Conservation (phyloP, 345 rosid genomes). For the Clarkia xantiana region DNA sequence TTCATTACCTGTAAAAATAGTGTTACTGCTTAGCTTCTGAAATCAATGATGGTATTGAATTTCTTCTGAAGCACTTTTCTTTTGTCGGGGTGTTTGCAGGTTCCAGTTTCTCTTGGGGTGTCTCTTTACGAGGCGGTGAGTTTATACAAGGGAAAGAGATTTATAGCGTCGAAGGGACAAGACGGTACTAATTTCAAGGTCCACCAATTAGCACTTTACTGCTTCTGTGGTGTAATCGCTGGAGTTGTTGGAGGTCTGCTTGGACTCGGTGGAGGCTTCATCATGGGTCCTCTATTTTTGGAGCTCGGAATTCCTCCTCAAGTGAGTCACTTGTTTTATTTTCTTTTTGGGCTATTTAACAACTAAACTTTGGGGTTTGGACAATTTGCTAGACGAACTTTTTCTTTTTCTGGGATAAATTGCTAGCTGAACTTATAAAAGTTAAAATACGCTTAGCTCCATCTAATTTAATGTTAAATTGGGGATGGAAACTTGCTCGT, state of each 20-base stretch:
- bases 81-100: conserved; percentile 13
- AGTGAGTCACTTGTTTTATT: conserved; percentile 13
- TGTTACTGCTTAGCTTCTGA: too few species aligned
- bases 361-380: too few species aligned
- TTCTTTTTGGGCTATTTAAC: too few species aligned
- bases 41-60: too few species aligned
- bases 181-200: conserved; percentile 20
- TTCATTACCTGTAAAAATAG: background rate
- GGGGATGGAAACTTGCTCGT: too few species aligned
- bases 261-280: conserved; percentile 76
- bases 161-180: conserved; percentile 52
- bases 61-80: background rate
- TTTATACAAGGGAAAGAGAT: conserved; percentile 49
- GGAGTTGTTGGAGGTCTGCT: conserved; percentile 71
- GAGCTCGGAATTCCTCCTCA: conserved; percentile 73
- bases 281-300: conserved; percentile 65
- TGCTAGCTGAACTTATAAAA: too few species aligned
- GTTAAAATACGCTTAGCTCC: background rate
- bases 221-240: conserved; percentile 43
- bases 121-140: conserved; percentile 49
- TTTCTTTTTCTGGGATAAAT: background rate
- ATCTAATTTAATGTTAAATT: background rate
- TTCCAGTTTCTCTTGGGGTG: conserved; percentile 59
- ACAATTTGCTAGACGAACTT: background rate
- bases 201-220: conserved; percentile 39